phyloP scores from a whole-genome alignment of 495 filamentous ascomycete genomes.

The Neurospora discreta region DNA sequence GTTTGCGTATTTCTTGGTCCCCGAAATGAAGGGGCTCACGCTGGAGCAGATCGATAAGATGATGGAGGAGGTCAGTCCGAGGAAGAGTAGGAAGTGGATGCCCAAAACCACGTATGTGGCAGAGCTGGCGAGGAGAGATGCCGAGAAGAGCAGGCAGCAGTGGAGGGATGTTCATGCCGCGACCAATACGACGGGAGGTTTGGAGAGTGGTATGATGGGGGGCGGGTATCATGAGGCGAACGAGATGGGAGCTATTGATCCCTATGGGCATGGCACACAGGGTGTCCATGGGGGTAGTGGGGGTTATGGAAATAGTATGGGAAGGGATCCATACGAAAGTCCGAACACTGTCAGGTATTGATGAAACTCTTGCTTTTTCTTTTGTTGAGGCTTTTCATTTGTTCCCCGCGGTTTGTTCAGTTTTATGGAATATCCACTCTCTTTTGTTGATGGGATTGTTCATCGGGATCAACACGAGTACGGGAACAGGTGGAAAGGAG shows the following conservation, averaged over 20 bases:
- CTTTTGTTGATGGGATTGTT: not conserved
- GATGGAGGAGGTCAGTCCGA: slow-evolving; percentile 67
- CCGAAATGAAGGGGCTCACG: slow-evolving; percentile 77
- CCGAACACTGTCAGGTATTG: not conserved
- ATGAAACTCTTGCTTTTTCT: not conserved
- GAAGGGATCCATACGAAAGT: not conserved
- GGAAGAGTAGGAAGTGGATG: slow-evolving; percentile 54
- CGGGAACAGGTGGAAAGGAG: not conserved
- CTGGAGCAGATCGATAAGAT: slow-evolving; percentile 83
- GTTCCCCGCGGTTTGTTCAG: not conserved
- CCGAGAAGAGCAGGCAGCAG: not conserved
- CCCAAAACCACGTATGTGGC: slow-evolving; percentile 59
- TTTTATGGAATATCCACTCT: not conserved
- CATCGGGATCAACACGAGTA: not conserved
- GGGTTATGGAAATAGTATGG: not conserved
- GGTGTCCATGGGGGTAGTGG: not conserved
- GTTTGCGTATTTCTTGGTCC: slow-evolving; percentile 68
- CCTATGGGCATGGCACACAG: not conserved
- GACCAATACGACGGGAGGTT: not conserved
- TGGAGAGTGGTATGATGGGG: not conserved
- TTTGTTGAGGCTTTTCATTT: not conserved
- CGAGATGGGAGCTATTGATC: not conserved
- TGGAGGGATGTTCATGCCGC: not conserved
- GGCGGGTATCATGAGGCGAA: not conserved
- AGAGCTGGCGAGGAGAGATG: slow-evolving; percentile 12